Evolutionary conservation across 208 protist genomes (phyloP).

Genomic region (Naegleria fowleri): DNA sequence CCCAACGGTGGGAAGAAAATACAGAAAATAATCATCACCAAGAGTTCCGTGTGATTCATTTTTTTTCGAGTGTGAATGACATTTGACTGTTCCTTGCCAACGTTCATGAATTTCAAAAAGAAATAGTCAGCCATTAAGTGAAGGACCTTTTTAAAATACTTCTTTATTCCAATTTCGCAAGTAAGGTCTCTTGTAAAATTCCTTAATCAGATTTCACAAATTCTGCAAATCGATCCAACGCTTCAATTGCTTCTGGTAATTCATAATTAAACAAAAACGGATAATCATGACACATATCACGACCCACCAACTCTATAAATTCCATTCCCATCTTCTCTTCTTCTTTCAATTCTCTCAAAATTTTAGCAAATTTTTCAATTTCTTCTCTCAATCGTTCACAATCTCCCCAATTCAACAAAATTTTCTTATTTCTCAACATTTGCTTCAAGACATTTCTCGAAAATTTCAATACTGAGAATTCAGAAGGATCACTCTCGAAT

Average conservation of each 20-base stretch:
- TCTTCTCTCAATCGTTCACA: background rate
- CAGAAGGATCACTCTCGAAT: background rate
- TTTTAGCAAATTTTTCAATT: background rate
- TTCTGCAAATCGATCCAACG: background rate
- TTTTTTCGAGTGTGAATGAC: background rate
- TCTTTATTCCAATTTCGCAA: no score
- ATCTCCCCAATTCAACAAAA: background rate
- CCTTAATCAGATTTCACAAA: background rate
- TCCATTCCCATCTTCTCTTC: no score
- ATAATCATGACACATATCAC: background rate
- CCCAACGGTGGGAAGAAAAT: background rate
- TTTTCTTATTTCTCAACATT: background rate
- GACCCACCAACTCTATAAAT: background rate
- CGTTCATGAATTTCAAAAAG: no score
- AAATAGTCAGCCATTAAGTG: no score
- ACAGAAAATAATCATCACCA: background rate
- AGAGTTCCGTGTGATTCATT: background rate
- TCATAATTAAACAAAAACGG: background rate
- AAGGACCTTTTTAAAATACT: no score
- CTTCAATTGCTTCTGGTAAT: background rate
- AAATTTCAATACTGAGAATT: background rate
- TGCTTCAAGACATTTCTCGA: no score
- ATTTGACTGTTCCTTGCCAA: no score
- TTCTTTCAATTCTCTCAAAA: background rate
- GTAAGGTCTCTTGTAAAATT: no score